Percentiles rank a stretch among this genome's conserved stretches.
These are phyloP conservation scores for Diddensiella transvaalensis DNA, from an alignment of 805 yeast genomes.

Conservation along the genomic window DNA sequence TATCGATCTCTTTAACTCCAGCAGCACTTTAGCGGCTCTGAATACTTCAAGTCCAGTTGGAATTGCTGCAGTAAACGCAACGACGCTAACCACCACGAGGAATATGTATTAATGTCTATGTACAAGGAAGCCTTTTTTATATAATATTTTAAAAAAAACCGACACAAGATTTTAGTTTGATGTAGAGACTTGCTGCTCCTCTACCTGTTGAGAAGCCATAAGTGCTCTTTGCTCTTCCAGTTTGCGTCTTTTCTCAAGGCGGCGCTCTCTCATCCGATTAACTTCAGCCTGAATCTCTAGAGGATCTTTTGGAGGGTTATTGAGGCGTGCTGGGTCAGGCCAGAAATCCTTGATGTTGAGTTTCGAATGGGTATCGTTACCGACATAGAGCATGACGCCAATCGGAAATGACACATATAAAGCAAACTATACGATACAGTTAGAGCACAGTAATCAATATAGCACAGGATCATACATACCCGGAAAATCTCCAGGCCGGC, in stretches of 20 bases:
- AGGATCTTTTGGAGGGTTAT: constrained; percentile 89
- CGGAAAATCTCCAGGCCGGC: constrained; percentile 26
- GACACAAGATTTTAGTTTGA: too few species aligned
- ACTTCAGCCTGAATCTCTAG: constrained; percentile 88
- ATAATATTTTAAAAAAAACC: too few species aligned
- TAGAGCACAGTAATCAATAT: not conserved
- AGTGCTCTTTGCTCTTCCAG: constrained; percentile 62
- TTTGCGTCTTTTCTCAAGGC: constrained; percentile 66
- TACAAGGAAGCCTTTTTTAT: too few species aligned
- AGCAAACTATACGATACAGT: constrained; percentile 36
- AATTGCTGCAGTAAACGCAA: too few species aligned
- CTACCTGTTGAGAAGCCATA: not conserved
- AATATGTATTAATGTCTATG: too few species aligned
- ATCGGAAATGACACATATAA: constrained; percentile 84
- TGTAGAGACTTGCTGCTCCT: constrained; percentile 8
- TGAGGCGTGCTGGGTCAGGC: constrained; percentile 93
- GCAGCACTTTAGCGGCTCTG: too few species aligned
- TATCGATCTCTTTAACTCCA: too few species aligned
- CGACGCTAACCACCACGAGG: too few species aligned
- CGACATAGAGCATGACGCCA: constrained; percentile 88
- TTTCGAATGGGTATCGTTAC: constrained; percentile 83
- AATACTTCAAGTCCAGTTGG: too few species aligned
- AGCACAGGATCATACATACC: constrained; percentile 12
- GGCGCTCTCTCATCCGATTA: constrained; percentile 77
- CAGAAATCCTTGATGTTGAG: constrained; percentile 91